Conservation (phyloP, 768 basidiomycete species). For the Amanita thiersii region DNA sequence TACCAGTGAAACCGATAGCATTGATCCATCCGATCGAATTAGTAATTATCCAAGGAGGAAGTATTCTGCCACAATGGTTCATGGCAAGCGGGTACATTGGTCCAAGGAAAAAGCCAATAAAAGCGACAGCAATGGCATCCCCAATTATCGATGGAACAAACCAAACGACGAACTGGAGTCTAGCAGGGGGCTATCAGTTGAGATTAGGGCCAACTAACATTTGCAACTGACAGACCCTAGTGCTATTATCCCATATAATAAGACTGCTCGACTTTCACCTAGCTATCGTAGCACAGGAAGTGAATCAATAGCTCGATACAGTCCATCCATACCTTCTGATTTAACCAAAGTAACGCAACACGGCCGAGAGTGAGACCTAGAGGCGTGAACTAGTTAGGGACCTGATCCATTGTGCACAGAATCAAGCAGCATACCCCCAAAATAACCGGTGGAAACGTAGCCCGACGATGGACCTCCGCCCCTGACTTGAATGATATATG, state of each 20-base stretch:
- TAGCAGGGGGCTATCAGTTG: conserved; percentile 36
- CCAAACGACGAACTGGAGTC: conserved; percentile 65
- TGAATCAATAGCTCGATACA: too few species aligned
- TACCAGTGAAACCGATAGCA: conserved; percentile 63
- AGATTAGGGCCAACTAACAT: conserved; percentile 41
- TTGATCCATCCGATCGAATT: conserved; percentile 64
- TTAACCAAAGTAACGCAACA: conserved; percentile 46
- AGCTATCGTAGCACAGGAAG: too few species aligned
- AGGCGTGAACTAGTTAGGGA: not conserved
- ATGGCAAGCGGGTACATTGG: conserved; percentile 71
- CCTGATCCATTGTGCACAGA: not conserved
- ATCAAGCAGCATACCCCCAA: conserved; percentile 33
- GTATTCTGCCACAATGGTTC: conserved; percentile 58
- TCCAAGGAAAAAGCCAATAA: conserved; percentile 67
- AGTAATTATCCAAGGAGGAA: conserved; percentile 65
- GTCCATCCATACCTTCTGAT: conserved; percentile 39
- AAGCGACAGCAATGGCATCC: conserved; percentile 52
- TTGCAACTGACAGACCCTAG: conserved; percentile 47
- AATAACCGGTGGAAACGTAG: conserved; percentile 52
- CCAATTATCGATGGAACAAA: conserved; percentile 58
- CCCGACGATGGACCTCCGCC: conserved; percentile 30
- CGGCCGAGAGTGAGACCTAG: conserved; percentile 53
- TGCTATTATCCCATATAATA: not conserved
- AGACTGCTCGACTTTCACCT: too few species aligned
- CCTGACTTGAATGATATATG: conserved; percentile 35